Evolutionary conservation across 495 filamentous ascomycete genomes (phyloP).

Genomic region (Penicillium malachiteum): DNA sequence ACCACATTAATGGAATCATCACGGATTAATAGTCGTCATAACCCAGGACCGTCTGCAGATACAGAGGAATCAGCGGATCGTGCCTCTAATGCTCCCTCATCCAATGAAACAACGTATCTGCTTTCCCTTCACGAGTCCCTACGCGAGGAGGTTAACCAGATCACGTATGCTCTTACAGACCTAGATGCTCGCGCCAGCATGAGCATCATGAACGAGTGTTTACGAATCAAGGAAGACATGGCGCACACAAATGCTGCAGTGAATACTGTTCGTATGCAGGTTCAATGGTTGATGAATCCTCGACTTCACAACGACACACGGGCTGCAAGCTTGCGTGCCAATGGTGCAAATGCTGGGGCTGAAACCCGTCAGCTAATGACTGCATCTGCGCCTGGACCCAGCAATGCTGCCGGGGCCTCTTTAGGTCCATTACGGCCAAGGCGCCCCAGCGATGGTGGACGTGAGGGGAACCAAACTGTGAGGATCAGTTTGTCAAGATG

Average conservation of each 20-base stretch:
- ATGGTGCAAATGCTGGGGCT: slow-evolving; percentile 11
- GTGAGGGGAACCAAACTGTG: slow-evolving; percentile 47
- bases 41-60: slow-evolving; percentile 4
- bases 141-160: slow-evolving; percentile 59
- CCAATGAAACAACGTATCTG: slow-evolving; percentile 55
- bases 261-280: slow-evolving; percentile 61
- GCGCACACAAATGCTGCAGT: slow-evolving; percentile 65
- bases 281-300: slow-evolving; percentile 67
- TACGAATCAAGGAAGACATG: slow-evolving; percentile 67
- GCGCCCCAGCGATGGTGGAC: slow-evolving; percentile 44
- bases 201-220: slow-evolving; percentile 66
- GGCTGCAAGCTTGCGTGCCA: slow-evolving; percentile 22
- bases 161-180: slow-evolving; percentile 58
- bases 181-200: slow-evolving; percentile 65
- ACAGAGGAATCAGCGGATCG: slow-evolving; percentile 19
- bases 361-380: slow-evolving; percentile 16
- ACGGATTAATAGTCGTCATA: slow-evolving; percentile 11
- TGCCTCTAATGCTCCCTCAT: slow-evolving; percentile 27
- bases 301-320: slow-evolving; percentile 50
- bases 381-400: slow-evolving; percentile 29
- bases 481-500: background rate
- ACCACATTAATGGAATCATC: slow-evolving; percentile 40
- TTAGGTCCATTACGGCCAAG: slow-evolving; percentile 32
- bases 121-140: slow-evolving; percentile 68
- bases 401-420: slow-evolving; percentile 24